Evolutionary conservation across 495 filamentous ascomycete genomes (phyloP), one percentile per base, ranked within the genome.

Genomic region (Paragyromitra xinjiangensis): DNA sequence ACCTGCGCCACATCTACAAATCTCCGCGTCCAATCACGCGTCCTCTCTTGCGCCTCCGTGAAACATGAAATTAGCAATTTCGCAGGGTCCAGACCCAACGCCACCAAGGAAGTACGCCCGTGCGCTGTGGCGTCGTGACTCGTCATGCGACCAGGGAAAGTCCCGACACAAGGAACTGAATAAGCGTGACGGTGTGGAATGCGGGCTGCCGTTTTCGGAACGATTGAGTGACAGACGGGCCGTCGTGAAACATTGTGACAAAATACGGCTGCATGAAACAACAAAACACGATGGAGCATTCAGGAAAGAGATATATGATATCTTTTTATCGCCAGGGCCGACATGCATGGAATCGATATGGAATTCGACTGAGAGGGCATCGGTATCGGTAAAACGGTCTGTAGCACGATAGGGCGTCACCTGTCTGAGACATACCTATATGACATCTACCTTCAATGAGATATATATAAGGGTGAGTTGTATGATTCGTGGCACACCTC

Each of bases 161-260:
- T 29, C 34, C 37, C 34, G 66, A 45, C 9, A 42, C 12, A 34
- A 1, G 19, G 51, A 24, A 19, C 29, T n/a, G 19, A 11, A 34
- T 14, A 58, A 58, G 50, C 39, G 71, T 67, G 71, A 55, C 69
- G 42, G 44, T 44, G 26, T 19, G 12, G 40, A 40, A 24, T 34
- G 22, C 59, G 61, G 61, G 50, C 42, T 67, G 59, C 64, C 64
- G n/a, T 37, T 50, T 74, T 59, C 51, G n/a, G 71, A 11, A 48
- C n/a, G 26, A 74, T 68, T 63, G 48, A 42, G 70, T 73, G 62
- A 56, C 50, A 39, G 65, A 58, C 61, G 71, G 71, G 14, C 71
- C 64, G 40, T 58, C 16, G n/a, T 68, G 62, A 65, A 73, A 66
- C 62, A 66, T 48, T 34, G 70, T 19, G 40, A 61, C 26, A 42